These are phyloP conservation scores for Singerocomus inundabilis DNA, from an alignment of 1,284 basidiomycete species.

Conservation along the genomic window DNA sequence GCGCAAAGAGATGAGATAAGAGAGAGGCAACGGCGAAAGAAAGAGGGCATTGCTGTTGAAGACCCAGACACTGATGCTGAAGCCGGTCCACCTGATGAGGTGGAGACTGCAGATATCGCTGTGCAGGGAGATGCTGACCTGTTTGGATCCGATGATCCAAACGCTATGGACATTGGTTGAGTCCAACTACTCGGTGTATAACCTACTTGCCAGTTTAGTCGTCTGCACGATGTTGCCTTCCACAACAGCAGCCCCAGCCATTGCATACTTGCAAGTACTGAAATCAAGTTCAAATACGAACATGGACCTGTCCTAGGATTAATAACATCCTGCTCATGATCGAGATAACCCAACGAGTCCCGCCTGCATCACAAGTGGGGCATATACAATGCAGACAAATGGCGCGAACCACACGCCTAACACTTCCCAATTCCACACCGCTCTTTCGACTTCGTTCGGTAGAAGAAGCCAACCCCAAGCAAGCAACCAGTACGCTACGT, in stretches of 20 bases:
- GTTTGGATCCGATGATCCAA: constrained; percentile 56
- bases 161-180: constrained; percentile 44
- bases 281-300: constrained; percentile 1
- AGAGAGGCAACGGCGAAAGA: constrained; percentile 64
- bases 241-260: neutral
- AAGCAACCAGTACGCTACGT: constrained; percentile 44
- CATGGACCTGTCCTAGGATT: constrained; percentile 1
- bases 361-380: constrained; percentile 67
- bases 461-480: constrained; percentile 59
- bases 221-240: neutral
- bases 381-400: constrained; percentile 69
- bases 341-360: constrained; percentile 46
- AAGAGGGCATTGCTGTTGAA: constrained; percentile 56
- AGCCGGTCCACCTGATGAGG: constrained; percentile 41
- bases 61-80: constrained; percentile 47
- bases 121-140: constrained; percentile 39
- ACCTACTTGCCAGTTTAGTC: neutral
- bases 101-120: constrained; percentile 30
- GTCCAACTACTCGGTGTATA: neutral
- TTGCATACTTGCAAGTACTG: neutral
- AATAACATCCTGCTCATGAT: constrained; percentile 1
- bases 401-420: constrained; percentile 75
- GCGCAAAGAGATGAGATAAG: constrained; percentile 75
- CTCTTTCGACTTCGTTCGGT: constrained; percentile 42
- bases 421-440: constrained; percentile 70